phyloP scores from a whole-genome alignment of 257 asterid genomes.

The Coffea eugenioides region DNA sequence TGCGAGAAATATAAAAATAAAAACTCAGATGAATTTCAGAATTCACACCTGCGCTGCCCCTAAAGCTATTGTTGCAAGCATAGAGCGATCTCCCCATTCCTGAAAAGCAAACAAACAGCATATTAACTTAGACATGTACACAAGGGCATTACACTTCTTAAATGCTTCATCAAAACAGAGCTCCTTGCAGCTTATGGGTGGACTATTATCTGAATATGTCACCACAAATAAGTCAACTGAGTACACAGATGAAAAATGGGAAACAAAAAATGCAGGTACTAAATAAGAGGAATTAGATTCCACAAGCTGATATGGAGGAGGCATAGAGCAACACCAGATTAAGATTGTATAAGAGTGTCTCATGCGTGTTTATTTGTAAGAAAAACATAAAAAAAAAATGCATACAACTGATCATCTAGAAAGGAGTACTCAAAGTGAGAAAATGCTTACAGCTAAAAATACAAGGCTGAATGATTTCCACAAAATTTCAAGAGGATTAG shows the following conservation, averaged over 20 bases:
- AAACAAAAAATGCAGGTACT: background rate
- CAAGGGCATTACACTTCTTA: background rate
- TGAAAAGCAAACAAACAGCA: constrained; percentile 17
- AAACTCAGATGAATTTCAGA: background rate
- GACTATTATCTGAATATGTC: background rate
- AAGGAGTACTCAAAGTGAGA: background rate
- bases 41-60: constrained; percentile 92
- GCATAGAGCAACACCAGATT: background rate
- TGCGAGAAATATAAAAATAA: background rate
- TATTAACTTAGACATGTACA: background rate
- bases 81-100: constrained; percentile 99
- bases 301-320: background rate
- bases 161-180: background rate
- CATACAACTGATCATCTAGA: background rate
- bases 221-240: background rate
- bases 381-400: background rate
- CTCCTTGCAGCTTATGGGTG: background rate
- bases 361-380: background rate
- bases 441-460: constrained; percentile 83
- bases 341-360: background rate
- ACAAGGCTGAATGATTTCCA: constrained; percentile 97
- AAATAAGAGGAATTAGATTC: background rate
- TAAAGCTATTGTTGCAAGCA: constrained; percentile 97
- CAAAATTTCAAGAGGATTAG: constrained; percentile 82
- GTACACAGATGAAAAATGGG: background rate